Percentiles rank a stretch among this genome's conserved stretches.
Conservation (phyloP, 345 rosid species). For the Boechera retrofracta region DNA sequence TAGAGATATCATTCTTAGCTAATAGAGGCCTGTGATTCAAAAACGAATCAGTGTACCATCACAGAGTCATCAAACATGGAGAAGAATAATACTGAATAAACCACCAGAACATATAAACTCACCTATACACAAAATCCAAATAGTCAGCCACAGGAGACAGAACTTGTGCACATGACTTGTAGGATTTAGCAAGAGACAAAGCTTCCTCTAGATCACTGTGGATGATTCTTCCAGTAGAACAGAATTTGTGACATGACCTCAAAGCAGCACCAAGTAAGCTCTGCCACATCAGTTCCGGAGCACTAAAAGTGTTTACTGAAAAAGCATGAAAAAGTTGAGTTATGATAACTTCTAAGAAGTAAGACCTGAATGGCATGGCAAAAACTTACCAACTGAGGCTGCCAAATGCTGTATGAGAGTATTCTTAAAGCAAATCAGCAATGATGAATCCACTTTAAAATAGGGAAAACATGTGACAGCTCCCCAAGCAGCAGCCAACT, state of each 20-base stretch:
- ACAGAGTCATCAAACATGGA: constrained; percentile 31
- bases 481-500: constrained; percentile 74
- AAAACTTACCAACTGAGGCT: constrained; percentile 50
- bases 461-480: constrained; percentile 61
- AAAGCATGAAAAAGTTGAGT: constrained; percentile 25
- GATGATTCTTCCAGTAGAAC: constrained; percentile 14
- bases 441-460: constrained; percentile 46
- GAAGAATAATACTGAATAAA: neutral
- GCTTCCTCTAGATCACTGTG: constrained; percentile 56
- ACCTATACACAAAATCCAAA: constrained; percentile 67
- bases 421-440: constrained; percentile 57
- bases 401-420: constrained; percentile 53
- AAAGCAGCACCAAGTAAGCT: constrained; percentile 71
- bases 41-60: constrained; percentile 14
- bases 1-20: constrained; percentile 39
- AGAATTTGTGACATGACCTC: constrained; percentile 51
- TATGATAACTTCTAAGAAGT: neutral
- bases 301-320: constrained; percentile 59
- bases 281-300: constrained; percentile 62
- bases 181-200: constrained; percentile 58
- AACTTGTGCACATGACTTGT: constrained; percentile 72
- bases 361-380: constrained; percentile 1
- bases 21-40: constrained; percentile 49
- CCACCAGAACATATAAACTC: constrained; percentile 41
- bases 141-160: constrained; percentile 73